A percentile compares a stretch with the other conserved stretches of the same genome.
Evolutionary conservation across 2,329 filamentous ascomycete genomes (phyloP).

Genomic region (Monosporascus sp.): DNA sequence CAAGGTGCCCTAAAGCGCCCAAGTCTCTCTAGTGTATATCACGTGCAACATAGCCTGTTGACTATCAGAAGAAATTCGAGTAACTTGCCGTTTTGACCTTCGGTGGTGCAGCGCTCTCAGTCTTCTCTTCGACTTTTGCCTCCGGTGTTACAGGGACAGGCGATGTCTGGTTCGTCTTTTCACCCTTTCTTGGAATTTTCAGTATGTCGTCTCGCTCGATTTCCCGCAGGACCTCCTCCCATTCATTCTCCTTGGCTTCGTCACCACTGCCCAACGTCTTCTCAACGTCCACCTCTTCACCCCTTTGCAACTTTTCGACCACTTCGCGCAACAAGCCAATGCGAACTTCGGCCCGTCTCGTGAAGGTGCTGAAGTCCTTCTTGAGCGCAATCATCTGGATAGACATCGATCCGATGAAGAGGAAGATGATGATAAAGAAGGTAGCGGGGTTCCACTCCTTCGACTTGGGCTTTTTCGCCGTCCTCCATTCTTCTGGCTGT

Average conservation of each 20-base stretch:
- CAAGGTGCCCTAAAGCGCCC: constrained; percentile 45
- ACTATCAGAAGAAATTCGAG: constrained; percentile 45
- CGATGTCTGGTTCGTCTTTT: constrained; percentile 29
- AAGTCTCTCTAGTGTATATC: constrained; percentile 8
- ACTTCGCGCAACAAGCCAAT: constrained; percentile 73
- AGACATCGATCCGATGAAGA: constrained; percentile 89
- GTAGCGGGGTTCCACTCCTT: constrained; percentile 76
- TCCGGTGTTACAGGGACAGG: constrained; percentile 17
- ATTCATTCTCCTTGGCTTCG: constrained; percentile 68
- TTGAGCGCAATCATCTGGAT: constrained; percentile 85
- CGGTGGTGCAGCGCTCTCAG: constrained; percentile 13
- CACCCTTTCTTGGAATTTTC: constrained; percentile 40
- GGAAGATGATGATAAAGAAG: constrained; percentile 75
- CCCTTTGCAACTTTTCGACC: constrained; percentile 61
- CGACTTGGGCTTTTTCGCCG: constrained; percentile 37
- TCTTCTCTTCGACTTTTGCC: constrained; percentile 14
- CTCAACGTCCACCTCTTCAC: constrained; percentile 81
- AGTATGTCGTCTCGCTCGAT: constrained; percentile 58
- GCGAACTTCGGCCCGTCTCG: constrained; percentile 71
- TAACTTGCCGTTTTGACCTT: constrained; percentile 25
- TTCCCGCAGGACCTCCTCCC: constrained; percentile 72
- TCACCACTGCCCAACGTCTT: constrained; percentile 74
- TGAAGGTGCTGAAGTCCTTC: constrained; percentile 67
- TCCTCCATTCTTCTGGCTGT: constrained; percentile 21
- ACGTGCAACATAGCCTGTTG: constrained; percentile 9